Evolutionary conservation across 306 rosid genomes (phyloP), one percentile per base, ranked within the genome.

Genomic region (Albizia julibrissin): DNA sequence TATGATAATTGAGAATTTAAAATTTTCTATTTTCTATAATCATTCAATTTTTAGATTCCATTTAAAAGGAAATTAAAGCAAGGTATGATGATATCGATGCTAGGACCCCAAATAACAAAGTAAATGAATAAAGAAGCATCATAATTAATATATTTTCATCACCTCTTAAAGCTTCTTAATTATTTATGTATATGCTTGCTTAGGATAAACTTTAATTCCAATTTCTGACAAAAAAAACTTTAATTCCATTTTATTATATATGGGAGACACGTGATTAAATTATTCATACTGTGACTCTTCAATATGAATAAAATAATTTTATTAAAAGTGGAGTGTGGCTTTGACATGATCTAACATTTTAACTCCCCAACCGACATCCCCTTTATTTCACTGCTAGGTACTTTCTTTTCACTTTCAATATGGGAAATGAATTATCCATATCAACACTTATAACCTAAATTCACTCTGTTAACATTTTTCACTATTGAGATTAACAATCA

Each of bases 301-400:
- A 69, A 10, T 6, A n/a, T n/a, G 19, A 56, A n/a, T 7, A n/a
- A 69, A 69, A 69, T 69, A 21, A 10, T 42, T 42, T 69, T 68
- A 16, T 69, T 39, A 39, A 26, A 24, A 24, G 73, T 39, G 49
- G 8, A 37, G 27, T 10, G 16, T 21, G 31, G 73, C 49, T 21
- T 18, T 33, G 24, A 34, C 12, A 8, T 19, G 68, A 67, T 67
- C 39, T 69, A 58, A 58, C 31, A 58, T 58, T 58, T 58, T 58
- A 37, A 19, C 52, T 40, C 52, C 56, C 68, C 72, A 76, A 81
- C 82, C 85, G 85, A 85, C 87, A 76, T 3, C 31, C 56, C 21
- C 16, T 37, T 74, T 69, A 27, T 62, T 26, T 13, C 1, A 66
- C 8, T 40, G 15, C 16, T 10, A 26, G 18, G 15, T 10, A 21